These are phyloP conservation scores for Pisolithus tinctorius DNA, from an alignment of 768 basidiomycete genomes.

Conservation along the genomic window DNA sequence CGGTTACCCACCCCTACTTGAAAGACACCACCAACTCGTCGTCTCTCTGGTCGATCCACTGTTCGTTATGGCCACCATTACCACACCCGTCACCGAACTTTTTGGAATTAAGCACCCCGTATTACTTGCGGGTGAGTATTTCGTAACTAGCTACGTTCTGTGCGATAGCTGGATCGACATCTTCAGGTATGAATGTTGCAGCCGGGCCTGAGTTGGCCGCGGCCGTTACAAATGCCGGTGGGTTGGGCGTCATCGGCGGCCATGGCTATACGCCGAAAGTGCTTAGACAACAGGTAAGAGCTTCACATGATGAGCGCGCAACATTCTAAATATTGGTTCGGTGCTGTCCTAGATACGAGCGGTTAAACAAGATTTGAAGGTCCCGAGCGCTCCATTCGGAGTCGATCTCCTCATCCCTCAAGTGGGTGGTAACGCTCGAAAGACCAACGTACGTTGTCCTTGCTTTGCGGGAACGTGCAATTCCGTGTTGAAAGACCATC, in stretches of 20 bases:
- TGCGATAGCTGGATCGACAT: not conserved
- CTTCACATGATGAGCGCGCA: not conserved
- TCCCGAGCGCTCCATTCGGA: conserved; percentile 80
- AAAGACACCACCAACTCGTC: no score
- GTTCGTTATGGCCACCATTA: conserved; percentile 44
- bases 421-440: conserved; percentile 80
- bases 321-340: conserved; percentile 7
- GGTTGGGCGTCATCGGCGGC: conserved; percentile 89
- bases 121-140: conserved; percentile 65
- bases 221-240: conserved; percentile 91
- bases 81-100: conserved; percentile 82
- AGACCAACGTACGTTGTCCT: conserved; percentile 65
- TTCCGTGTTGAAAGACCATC: not conserved
- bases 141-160: conserved; percentile 11
- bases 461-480: not conserved
- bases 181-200: conserved; percentile 56
- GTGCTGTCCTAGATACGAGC: conserved; percentile 48
- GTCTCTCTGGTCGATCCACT: not conserved
- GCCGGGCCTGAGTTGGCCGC: conserved; percentile 83
- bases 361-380: conserved; percentile 64
- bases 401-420: conserved; percentile 88
- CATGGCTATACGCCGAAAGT: conserved; percentile 81
- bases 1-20: no score
- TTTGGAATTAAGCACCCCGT: conserved; percentile 88
- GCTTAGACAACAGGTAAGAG: conserved; percentile 64